A percentile compares a stretch with the other conserved stretches of the same genome.
phyloP scores from a whole-genome alignment of 768 basidiomycete species.

The Rhodosporidiobolus odoratus region DNA sequence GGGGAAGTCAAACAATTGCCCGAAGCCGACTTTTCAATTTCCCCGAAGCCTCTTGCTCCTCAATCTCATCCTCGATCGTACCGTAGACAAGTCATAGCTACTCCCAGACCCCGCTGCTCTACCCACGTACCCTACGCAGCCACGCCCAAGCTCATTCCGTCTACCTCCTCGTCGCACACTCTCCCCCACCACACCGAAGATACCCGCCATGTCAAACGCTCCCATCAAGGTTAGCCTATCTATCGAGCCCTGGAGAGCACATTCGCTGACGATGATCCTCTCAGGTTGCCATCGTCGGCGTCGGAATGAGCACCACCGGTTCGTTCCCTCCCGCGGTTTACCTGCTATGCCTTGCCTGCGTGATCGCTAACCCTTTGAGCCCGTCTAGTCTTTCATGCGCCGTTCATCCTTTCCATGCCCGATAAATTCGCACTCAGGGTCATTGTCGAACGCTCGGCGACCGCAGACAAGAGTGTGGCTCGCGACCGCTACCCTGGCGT shows the following conservation, averaged over 20 bases:
- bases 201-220: neutral
- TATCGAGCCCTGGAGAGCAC: neutral
- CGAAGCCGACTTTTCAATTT: too few species aligned
- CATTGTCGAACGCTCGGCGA: constrained; percentile 66
- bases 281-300: constrained; percentile 30
- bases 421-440: constrained; percentile 62
- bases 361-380: neutral
- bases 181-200: neutral
- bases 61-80: neutral
- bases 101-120: too few species aligned
- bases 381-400: constrained; percentile 63
- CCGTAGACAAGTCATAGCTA: too few species aligned
- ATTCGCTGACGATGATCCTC: neutral
- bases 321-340: neutral
- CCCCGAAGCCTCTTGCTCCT: too few species aligned
- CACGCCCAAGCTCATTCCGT: too few species aligned
- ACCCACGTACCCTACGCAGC: too few species aligned
- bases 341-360: neutral
- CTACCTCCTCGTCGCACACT: too few species aligned
- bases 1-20: too few species aligned
- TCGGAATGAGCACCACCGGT: constrained; percentile 34
- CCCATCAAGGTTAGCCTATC: neutral
- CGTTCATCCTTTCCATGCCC: constrained; percentile 68
- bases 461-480: constrained; percentile 56
- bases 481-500: constrained; percentile 57